Base-by-base conservation (phyloP, 2,329 filamentous ascomycete species). In the Phoma sp. region DNA sequence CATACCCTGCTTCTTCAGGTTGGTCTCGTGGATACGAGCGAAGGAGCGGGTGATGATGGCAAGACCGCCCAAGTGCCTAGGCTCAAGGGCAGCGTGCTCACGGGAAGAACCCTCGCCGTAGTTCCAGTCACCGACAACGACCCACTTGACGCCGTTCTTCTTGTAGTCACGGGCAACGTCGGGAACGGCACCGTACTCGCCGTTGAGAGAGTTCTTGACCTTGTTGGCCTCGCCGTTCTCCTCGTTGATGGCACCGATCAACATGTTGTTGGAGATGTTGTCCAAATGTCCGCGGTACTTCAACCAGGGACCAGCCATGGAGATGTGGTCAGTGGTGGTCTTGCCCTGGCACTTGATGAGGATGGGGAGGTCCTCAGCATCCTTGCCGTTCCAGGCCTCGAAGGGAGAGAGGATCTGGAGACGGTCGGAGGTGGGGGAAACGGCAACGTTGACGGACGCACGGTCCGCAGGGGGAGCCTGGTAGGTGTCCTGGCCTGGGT, bases 1-100 rank as follows among this genome's bases (percentile, higher is more conserved):
- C 94, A 99, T 97, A 81, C 95, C 95, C 87, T 99, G 95, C 89
- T 99, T 99, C 91, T 99, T 99, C 84, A 99, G 82, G 87, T 99
- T 99, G 84, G 95, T 99, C 86, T 99, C 95, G 86, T 99, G 95
- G 76, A 99, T 99, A 90, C 95, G 95, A 74, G 95, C 95, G 77
- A 99, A 99, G 64, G 87, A 91, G 76, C 92, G 89, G 75, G 90
- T 93, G 77, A 99, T 96, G 83, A 99, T 96, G 74, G 94, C 95
- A 73, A 97, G 86, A 79, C 94, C 95, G 74, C 95, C 95, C 64
- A 99, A 88, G 83, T 98, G 94, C 77, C 95, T 89, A 76, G 95
- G 95, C 85, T 99, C 94, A 60, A 99, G 88, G 79, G 95, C 95
- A 69, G 95, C 95, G 78, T 99, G 95, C 85, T 99, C 95, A 85